Evolutionary conservation across 2,329 filamentous ascomycete species (phyloP).

Genomic region (Fusarium piperis): DNA sequence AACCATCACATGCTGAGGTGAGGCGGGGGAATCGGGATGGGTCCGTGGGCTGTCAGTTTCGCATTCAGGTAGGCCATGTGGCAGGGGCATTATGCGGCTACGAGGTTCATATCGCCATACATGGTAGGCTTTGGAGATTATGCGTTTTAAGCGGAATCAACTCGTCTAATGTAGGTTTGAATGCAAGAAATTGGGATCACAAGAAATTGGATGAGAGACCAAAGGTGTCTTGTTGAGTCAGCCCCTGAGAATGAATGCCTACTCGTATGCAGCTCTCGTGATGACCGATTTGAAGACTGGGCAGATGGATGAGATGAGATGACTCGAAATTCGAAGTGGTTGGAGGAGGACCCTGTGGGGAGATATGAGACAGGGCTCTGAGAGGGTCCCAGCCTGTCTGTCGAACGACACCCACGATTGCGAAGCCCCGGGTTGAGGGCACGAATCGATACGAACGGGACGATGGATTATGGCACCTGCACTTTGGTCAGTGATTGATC

Average conservation of each 20-base stretch:
- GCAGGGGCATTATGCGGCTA: neutral
- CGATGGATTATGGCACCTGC: neutral
- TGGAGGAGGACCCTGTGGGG: conserved; percentile 2
- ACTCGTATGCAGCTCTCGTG: neutral
- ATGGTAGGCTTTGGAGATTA: neutral
- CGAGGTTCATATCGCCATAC: neutral
- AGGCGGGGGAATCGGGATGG: neutral
- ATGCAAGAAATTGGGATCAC: neutral
- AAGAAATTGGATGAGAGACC: neutral
- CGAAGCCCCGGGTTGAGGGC: neutral
- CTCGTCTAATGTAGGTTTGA: neutral
- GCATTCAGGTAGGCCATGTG: neutral
- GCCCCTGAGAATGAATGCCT: neutral
- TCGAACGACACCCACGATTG: conserved; percentile 5
- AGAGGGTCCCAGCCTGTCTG: neutral
- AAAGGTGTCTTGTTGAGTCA: neutral
- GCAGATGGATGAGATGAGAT: conserved; percentile 12
- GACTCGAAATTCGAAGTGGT: neutral
- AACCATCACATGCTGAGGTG: neutral
- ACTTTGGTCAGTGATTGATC: neutral
- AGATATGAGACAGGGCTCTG: neutral
- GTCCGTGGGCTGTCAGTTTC: neutral
- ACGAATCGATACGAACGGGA: neutral
- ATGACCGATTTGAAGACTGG: neutral
- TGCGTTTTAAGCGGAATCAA: neutral